Conservation (phyloP, 169 alveolate genomes). For the Besnoitia besnoiti region DNA sequence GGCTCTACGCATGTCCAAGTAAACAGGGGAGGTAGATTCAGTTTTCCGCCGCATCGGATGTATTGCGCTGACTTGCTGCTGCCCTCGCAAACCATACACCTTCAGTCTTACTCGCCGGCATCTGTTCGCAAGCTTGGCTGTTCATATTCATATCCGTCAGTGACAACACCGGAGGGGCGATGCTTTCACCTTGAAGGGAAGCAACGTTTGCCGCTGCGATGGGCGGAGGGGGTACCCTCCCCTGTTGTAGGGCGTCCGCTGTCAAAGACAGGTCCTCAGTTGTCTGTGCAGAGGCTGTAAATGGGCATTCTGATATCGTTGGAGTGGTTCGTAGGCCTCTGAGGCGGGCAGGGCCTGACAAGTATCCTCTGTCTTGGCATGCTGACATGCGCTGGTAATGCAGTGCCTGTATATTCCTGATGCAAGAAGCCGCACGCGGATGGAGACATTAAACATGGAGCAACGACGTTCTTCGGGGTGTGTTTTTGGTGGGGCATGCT, state of each 20-base stretch:
- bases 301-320: not conserved
- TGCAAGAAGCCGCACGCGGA: no score
- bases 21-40: no score
- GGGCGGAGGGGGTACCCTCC: not conserved
- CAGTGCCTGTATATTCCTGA: not conserved
- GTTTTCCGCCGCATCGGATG: not conserved
- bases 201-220: not conserved
- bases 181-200: not conserved
- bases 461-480: no score
- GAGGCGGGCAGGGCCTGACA: not conserved
- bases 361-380: not conserved
- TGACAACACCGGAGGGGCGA: not conserved
- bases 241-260: not conserved
- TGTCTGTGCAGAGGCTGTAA: not conserved
- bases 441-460: no score
- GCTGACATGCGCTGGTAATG: not conserved
- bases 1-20: no score
- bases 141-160: not conserved
- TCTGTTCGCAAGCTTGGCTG: not conserved
- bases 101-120: not conserved
- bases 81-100: not conserved
- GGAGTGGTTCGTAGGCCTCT: not conserved
- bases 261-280: not conserved
- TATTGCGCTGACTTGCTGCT: not conserved
- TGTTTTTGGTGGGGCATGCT: no score